These are phyloP conservation scores for Russula emetica DNA, from an alignment of 768 basidiomycete species.

Conservation along the genomic window DNA sequence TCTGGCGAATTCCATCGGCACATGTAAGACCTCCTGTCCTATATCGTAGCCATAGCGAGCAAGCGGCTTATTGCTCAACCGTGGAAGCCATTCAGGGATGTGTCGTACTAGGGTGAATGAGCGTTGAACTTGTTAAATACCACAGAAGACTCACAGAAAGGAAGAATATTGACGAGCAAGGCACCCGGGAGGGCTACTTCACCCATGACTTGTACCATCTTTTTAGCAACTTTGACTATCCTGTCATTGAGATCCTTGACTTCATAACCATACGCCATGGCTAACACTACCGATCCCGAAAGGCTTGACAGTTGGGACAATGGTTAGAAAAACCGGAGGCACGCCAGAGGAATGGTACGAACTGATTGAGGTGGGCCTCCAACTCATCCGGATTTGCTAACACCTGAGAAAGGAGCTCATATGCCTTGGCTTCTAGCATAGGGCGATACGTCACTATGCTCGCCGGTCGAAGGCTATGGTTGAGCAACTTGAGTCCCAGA, in stretches of 20 bases:
- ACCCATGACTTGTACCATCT: background rate
- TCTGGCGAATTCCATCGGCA: constrained; percentile 1
- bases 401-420: background rate
- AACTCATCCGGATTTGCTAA: constrained; percentile 4
- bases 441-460: background rate
- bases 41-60: background rate
- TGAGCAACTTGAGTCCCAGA: constrained; percentile 7
- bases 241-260: background rate
- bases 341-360: background rate
- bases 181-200: background rate
- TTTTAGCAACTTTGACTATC: background rate
- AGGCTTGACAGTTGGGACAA: background rate
- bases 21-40: background rate
- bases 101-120: background rate
- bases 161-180: constrained; percentile 18
- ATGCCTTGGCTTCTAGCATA: constrained; percentile 4
- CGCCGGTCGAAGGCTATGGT: constrained; percentile 5
- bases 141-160: background rate
- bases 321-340: background rate
- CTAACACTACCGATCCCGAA: background rate
- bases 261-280: constrained; percentile 16
- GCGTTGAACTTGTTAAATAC: no score
- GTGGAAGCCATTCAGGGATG: constrained; percentile 11
- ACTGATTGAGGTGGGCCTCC: constrained; percentile 11
- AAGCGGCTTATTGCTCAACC: constrained; percentile 16